Conservation (phyloP, 306 rosid species). For the Leucaena leucocephala region DNA sequence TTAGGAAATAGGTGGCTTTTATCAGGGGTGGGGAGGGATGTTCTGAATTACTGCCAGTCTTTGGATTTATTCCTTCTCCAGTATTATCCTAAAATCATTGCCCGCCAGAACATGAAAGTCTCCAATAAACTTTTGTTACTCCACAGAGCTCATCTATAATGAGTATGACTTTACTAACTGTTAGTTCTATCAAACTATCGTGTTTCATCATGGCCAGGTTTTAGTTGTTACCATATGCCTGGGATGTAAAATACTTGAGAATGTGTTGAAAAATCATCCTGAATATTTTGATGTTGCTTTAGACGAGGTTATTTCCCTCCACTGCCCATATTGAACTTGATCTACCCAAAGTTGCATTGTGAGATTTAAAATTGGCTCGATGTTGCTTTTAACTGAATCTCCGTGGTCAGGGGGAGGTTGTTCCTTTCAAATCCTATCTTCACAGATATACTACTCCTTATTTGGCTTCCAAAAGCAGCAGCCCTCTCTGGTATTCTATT, state of each 20-base stretch:
- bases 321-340: constrained; percentile 17
- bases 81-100: not conserved
- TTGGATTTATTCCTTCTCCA: constrained; percentile 27
- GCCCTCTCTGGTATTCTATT: constrained; percentile 93
- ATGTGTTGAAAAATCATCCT: constrained; percentile 31
- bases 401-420: constrained; percentile 73
- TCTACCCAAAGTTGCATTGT: constrained; percentile 1
- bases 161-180: constrained; percentile 4
- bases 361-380: constrained; percentile 24
- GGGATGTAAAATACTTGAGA: constrained; percentile 24
- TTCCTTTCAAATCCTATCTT: constrained; percentile 80
- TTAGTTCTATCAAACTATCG: too few relatives aligned
- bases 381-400: constrained; percentile 27
- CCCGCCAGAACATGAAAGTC: not conserved
- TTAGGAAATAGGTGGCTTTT: constrained; percentile 18
- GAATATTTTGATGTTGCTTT: constrained; percentile 15
- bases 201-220: not conserved
- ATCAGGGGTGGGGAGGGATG: not conserved
- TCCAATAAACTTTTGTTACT: not conserved
- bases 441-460: constrained; percentile 78
- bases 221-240: not conserved
- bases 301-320: constrained; percentile 16
- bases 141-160: constrained; percentile 25
- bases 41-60: constrained; percentile 19
- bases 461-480: constrained; percentile 79